phyloP scores from a whole-genome alignment of 352 stramenopile genomes.

The Phytopythium aichiense region DNA sequence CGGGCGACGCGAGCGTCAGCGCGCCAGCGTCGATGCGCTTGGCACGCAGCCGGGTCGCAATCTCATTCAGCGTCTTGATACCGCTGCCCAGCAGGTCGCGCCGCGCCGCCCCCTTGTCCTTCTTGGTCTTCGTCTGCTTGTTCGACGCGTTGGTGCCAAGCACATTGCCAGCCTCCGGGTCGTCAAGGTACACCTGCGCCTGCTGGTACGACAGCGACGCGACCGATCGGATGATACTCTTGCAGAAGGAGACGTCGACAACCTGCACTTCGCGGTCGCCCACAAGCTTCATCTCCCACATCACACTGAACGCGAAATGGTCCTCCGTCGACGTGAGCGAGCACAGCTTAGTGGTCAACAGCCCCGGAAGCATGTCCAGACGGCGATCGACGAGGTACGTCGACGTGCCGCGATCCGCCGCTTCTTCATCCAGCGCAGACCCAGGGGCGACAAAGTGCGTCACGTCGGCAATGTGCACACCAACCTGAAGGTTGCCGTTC shows the following conservation, averaged over 20 bases:
- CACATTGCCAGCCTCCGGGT: conserved; percentile 49
- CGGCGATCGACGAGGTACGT: conserved; percentile 98
- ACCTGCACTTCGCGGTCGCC: conserved; percentile 82
- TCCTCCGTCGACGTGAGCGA: conserved; percentile 87
- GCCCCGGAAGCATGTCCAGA: conserved; percentile 97
- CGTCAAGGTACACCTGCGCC: conserved; percentile 95
- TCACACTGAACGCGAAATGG: conserved; percentile 80
- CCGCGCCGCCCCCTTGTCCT: conserved; percentile 32
- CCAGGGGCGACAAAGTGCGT: conserved; percentile 97
- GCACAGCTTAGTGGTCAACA: conserved; percentile 98
- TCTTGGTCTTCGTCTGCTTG: conserved; percentile 21
- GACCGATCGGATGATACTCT: conserved; percentile 97
- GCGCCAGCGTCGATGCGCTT: conserved; percentile 95
- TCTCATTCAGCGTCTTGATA: conserved; percentile 90
- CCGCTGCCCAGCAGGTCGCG: conserved; percentile 63
- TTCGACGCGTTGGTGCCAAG: conserved; percentile 17
- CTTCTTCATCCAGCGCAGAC: conserved; percentile 94
- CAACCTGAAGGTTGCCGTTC: conserved; percentile 92
- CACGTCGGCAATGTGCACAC: conserved; percentile 99
- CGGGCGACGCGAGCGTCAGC: conserved; percentile 95
- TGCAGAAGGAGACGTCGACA: conserved; percentile 95
- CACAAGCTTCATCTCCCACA: conserved; percentile 73
- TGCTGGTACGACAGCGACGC: conserved; percentile 97
- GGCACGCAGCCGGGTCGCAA: conserved; percentile 89
- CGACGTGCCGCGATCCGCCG: conserved; percentile 88